phyloP scores from a whole-genome alignment of 2,329 filamentous ascomycete genomes.

The Geosmithia putterillii region DNA sequence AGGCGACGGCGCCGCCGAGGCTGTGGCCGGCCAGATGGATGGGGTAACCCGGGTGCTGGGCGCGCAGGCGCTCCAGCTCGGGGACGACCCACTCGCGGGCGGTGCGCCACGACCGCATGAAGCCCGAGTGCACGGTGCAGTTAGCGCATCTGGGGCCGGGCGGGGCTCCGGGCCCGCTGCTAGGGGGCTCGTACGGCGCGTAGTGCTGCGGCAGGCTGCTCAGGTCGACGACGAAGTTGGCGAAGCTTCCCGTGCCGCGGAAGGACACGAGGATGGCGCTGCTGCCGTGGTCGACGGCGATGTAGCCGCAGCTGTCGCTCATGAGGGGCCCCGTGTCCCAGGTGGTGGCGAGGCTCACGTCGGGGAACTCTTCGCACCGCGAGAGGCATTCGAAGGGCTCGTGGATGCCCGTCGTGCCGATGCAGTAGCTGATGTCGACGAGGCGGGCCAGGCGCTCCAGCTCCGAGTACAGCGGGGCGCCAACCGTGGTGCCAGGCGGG shows the following conservation, averaged over 20 bases:
- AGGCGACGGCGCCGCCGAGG: constrained; percentile 82
- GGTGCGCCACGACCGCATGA: constrained; percentile 72
- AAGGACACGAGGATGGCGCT: constrained; percentile 69
- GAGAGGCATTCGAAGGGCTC: constrained; percentile 78
- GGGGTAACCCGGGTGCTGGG: constrained; percentile 55
- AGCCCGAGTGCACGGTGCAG: constrained; percentile 88
- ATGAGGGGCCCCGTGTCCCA: constrained; percentile 86
- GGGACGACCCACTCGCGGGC: constrained; percentile 60
- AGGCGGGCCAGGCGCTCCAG: constrained; percentile 83
- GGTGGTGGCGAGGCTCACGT: constrained; percentile 66
- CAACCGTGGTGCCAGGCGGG: constrained; percentile 27
- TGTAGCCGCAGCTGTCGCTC: constrained; percentile 86
- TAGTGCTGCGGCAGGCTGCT: constrained; percentile 85
- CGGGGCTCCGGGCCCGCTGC: constrained; percentile 22
- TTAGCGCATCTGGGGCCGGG: constrained; percentile 56
- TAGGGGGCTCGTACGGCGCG: constrained; percentile 63
- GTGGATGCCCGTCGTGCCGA: constrained; percentile 69
- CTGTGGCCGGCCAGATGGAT: constrained; percentile 81
- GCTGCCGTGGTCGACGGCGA: constrained; percentile 43
- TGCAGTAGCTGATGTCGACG: constrained; percentile 91
- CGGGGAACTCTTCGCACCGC: constrained; percentile 72
- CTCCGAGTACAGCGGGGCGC: constrained; percentile 57
- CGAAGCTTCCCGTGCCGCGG: constrained; percentile 85
- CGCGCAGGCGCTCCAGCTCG: constrained; percentile 45
- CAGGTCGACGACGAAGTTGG: constrained; percentile 83